Conservation (phyloP, 306 rosid genomes). For the Malus orientalis region DNA sequence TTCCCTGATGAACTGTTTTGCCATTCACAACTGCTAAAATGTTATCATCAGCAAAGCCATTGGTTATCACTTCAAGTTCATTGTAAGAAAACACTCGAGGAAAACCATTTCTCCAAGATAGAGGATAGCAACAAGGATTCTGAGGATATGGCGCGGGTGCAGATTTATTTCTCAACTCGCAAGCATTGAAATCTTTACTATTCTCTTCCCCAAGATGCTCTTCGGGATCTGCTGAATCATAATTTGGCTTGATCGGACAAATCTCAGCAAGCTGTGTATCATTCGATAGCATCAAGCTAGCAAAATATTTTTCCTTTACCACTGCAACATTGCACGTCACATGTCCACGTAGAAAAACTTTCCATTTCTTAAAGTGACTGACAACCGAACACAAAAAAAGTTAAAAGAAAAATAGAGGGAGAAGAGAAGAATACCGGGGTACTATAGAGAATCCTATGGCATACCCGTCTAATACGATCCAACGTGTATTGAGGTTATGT, state of each 20-base stretch:
- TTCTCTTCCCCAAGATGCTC: not conserved
- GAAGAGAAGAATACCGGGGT: not conserved
- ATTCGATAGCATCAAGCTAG: not conserved
- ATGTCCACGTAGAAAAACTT: not conserved
- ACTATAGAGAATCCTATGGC: no score
- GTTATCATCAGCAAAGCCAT: conserved; percentile 5
- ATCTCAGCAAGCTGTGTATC: not conserved
- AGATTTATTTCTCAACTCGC: not conserved
- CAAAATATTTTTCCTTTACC: conserved; percentile 2
- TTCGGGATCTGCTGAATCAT: not conserved
- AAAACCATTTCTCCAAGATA: conserved; percentile 19
- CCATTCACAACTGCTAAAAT: not conserved
- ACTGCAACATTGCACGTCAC: conserved; percentile 13
- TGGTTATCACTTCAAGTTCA: conserved; percentile 13
- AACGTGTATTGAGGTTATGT: not conserved
- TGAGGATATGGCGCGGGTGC: not conserved
- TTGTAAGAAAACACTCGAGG: conserved; percentile 8
- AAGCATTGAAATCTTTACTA: not conserved
- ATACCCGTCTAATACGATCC: conserved; percentile 21
- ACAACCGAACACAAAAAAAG: not conserved
- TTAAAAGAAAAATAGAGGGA: not conserved
- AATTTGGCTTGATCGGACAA: not conserved
- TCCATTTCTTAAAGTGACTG: conserved; percentile 11
- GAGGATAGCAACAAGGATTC: conserved; percentile 19
- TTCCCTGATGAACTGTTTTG: conserved; percentile 5